Evolutionary conservation across 2,329 filamentous ascomycete species (phyloP).

Genomic region (Macrophomina phaseolina): DNA sequence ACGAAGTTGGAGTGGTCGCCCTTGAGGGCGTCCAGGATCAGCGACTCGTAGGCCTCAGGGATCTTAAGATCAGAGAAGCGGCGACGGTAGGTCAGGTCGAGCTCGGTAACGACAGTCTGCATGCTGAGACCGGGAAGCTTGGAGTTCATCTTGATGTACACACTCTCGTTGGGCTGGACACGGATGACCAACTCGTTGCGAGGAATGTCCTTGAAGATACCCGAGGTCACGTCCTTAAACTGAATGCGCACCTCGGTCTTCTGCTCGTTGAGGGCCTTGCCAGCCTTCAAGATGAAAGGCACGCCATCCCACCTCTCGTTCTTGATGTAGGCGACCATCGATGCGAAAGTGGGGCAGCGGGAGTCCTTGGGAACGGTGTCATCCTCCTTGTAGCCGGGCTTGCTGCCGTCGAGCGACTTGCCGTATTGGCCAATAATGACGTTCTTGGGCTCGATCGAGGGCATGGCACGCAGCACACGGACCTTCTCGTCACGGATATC

Average conservation of each 20-base stretch:
- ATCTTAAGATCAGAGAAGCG: constrained; percentile 99
- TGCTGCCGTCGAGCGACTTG: constrained; percentile 92
- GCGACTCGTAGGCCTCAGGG: constrained; percentile 96
- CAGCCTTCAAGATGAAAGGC: constrained; percentile 98
- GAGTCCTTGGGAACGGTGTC: constrained; percentile 98
- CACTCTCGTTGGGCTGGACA: constrained; percentile 98
- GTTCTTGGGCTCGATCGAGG: constrained; percentile 97
- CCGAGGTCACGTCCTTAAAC: constrained; percentile 98
- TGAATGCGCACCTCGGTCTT: constrained; percentile 99
- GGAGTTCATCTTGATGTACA: constrained; percentile 99
- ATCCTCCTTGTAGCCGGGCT: constrained; percentile 98
- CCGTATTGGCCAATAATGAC: constrained; percentile 99
- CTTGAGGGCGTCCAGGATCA: constrained; percentile 97
- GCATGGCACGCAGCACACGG: constrained; percentile 90
- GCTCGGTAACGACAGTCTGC: constrained; percentile 98
- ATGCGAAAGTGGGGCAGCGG: constrained; percentile 96
- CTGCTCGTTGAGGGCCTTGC: constrained; percentile 98
- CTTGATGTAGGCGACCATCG: constrained; percentile 97
- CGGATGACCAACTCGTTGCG: constrained; percentile 99
- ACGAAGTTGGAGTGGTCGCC: constrained; percentile 98
- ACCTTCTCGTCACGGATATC: constrained; percentile 99
- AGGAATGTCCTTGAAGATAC: constrained; percentile 99
- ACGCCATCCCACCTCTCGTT: constrained; percentile 99
- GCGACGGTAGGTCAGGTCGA: constrained; percentile 96
- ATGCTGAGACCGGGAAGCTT: constrained; percentile 98